A percentile compares a stretch with the other conserved stretches of the same genome.
These are phyloP conservation scores for Trifolium fragiferum DNA, from an alignment of 306 rosid genomes.

Conservation along the genomic window DNA sequence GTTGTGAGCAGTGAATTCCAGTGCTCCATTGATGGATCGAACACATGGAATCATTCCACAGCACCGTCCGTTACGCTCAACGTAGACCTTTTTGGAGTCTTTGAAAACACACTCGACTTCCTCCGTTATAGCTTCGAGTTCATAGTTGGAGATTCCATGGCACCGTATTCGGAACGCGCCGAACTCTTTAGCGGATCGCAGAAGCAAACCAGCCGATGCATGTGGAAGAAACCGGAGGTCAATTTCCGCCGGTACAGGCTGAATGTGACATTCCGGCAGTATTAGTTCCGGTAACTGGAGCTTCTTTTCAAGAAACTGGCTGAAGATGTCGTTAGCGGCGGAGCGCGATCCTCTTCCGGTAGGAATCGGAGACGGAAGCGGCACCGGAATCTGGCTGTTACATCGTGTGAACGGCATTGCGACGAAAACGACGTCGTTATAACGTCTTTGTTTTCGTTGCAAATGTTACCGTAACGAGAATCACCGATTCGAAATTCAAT, in stretches of 20 bases:
- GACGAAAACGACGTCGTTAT: slow-evolving; percentile 36
- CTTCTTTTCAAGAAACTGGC: slow-evolving; percentile 56
- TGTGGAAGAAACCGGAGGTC: slow-evolving; percentile 53
- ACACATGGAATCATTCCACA: slow-evolving; percentile 58
- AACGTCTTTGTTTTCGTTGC: neutral
- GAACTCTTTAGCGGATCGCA: slow-evolving; percentile 52
- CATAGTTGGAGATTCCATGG: slow-evolving; percentile 63
- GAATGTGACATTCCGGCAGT: slow-evolving; percentile 47
- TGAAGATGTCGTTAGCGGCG: slow-evolving; percentile 63
- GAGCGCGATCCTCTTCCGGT: slow-evolving; percentile 75
- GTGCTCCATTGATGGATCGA: slow-evolving; percentile 37
- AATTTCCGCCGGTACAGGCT: slow-evolving; percentile 48
- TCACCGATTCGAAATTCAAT: neutral
- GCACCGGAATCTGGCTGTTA: slow-evolving; percentile 42
- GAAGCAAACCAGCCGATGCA: slow-evolving; percentile 37
- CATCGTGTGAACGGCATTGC: slow-evolving; percentile 49
- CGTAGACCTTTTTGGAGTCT: slow-evolving; percentile 30
- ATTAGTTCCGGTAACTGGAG: slow-evolving; percentile 59
- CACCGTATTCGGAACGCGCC: slow-evolving; percentile 65
- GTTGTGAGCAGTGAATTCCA: slow-evolving; percentile 39
- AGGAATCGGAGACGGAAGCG: slow-evolving; percentile 82
- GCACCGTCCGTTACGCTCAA: slow-evolving; percentile 18
- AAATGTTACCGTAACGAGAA: neutral
- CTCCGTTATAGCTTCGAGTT: slow-evolving; percentile 47
- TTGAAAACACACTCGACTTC: slow-evolving; percentile 49